phyloP scores from a whole-genome alignment of 2,329 filamentous ascomycete genomes.

The Colletotrichum liriopes region DNA sequence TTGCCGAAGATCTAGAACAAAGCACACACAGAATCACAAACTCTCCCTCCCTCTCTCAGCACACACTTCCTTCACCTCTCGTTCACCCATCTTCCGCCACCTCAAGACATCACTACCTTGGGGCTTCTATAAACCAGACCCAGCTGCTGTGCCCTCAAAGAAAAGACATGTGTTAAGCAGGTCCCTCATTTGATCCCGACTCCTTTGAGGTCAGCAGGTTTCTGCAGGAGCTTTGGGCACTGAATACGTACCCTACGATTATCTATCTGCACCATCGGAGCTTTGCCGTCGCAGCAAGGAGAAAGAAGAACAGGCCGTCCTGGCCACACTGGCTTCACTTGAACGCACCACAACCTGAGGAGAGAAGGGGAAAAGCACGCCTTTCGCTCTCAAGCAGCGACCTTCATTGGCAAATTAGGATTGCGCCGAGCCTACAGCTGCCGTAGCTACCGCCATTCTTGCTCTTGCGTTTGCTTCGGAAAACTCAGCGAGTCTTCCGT shows the following conservation, averaged over 20 bases:
- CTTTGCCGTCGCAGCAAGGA: slow-evolving; percentile 14
- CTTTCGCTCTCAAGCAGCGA: slow-evolving; percentile 11
- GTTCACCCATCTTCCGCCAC: not conserved
- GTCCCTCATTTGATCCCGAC: slow-evolving; percentile 54
- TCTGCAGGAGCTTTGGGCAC: slow-evolving; percentile 76
- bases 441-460: not conserved
- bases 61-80: not conserved
- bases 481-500: slow-evolving; percentile 3
- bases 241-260: slow-evolving; percentile 36
- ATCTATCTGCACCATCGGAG: slow-evolving; percentile 21
- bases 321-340: slow-evolving; percentile 16
- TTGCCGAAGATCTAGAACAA: slow-evolving; percentile 1
- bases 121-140: slow-evolving; percentile 42
- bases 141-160: not conserved
- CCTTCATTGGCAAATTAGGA: not conserved
- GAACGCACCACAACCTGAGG: slow-evolving; percentile 6
- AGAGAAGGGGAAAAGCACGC: slow-evolving; percentile 8
- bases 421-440: slow-evolving; percentile 9
- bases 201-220: slow-evolving; percentile 88
- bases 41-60: not conserved
- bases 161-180: slow-evolving; percentile 43
- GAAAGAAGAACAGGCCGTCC: slow-evolving; percentile 25
- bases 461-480: not conserved
- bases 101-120: slow-evolving; percentile 52
- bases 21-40: slow-evolving; percentile 2